Base-by-base conservation (phyloP, 805 yeast species). In the Saccharomyces cerevisiae region DNA sequence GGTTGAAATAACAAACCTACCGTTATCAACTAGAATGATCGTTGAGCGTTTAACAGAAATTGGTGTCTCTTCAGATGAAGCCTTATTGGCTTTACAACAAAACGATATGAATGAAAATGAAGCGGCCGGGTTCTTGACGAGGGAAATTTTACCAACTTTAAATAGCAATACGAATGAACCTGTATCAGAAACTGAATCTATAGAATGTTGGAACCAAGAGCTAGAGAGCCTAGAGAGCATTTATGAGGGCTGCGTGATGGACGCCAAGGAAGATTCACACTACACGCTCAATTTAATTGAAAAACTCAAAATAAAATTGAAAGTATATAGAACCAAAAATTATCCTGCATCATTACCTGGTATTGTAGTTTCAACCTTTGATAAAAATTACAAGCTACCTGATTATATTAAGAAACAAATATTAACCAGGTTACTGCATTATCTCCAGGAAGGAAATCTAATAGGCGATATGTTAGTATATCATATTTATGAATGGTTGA, bases 291-390 rank as follows among this genome's bases (percentile, higher is more conserved):
- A 70, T 26, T 60, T 78, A n/a, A 51, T 62, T 6, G 63, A 77
- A 17, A 58, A 72, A 29, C 55, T 76, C 10, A 57, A 59, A 36
- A 41, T 61, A 21, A 70, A 57, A 58, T 53, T 66, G 58, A 73
- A 57, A 55, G 75, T 79, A 27, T 82, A 73, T 70, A 72, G 74
- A 59, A 73, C 86, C 3, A 54, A 60, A 0, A 61, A 69, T 21
- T 90, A 90, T 67, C 97, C 97, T 0, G 62, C 70, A 30, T 74
- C 76, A 8, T 63, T 89, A 26, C 89, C 92, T 0, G 96, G 96
- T 0, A 71, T 90, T 6, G 82, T 83, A 17, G 61, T 84, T 2
- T 72, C 76, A 6, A 71, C 77, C 0, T 67, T 68, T 52, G 72
- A 71, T 47, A 65, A 59, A 26, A 60, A 78, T 9, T 76, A 76